Base-by-base conservation (phyloP, 495 filamentous ascomycete species). In the Durotheca rogersii region DNA sequence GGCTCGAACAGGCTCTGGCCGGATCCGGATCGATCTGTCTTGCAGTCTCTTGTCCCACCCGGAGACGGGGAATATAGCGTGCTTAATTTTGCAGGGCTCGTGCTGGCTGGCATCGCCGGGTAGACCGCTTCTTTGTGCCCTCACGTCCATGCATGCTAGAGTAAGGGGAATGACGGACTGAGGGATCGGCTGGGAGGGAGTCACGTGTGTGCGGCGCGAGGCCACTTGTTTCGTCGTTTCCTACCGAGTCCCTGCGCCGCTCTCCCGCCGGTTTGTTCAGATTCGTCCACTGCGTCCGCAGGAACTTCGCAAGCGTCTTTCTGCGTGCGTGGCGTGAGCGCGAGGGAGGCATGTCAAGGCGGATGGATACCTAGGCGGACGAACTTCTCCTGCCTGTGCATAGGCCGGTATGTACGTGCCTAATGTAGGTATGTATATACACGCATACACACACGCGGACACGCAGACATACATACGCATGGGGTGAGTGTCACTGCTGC, bases 251-350 rank as follows among this genome's bases (percentile, higher is more conserved):
- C 45, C 41, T 54, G 56, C 56, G 50, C 53, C 36, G 56, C 49
- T 58, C 35, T 38, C 53, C 55, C 49, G 49, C 44, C 35, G 40
- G 49, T 18, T 45, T 44, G 29, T 58, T 58, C 55, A 30, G 43
- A 58, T 58, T 58, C 39, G 49, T 53, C 49, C 40, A 53, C 37
- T 49, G 53, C 33, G 31, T 51, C 56, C 50, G 56, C 30, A 54
- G 56, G 51, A 53, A 21, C 33, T 29, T 23, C n/a, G n/a, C n/a
- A n/a, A 49, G 37, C 41, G 41, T 59, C 36, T 48, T 53, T 35
- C 50, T 54, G 56, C 56, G 54, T 54, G 56, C 56, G 54, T 47
- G 40, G 50, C 41, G 56, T 54, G 50, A 59, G 56, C 56, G 50
- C 56, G 53, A 59, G 46, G 40, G 41, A 54, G 47, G 53, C 41